phyloP scores from a whole-genome alignment of 768 basidiomycete genomes.

The Leccinum arenicola region DNA sequence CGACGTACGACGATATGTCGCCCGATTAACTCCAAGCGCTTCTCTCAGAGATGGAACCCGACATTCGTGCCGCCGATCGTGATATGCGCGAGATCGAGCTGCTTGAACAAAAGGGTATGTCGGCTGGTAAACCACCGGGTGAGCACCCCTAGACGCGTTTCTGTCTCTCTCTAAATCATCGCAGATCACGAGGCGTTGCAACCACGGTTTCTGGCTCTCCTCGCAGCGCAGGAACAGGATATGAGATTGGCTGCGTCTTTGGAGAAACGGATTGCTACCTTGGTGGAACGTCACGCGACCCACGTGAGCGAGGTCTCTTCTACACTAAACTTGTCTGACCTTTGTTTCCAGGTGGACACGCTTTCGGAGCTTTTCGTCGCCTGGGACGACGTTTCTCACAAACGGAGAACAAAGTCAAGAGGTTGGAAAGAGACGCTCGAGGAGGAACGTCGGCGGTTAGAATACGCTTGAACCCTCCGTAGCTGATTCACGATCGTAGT shows the following conservation, averaged over 20 bases:
- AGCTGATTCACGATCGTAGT: no score
- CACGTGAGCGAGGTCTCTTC: constrained; percentile 46
- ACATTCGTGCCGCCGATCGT: constrained; percentile 78
- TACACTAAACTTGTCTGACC: neutral
- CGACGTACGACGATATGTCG: constrained; percentile 64
- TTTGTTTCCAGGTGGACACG: constrained; percentile 58
- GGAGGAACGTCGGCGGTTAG: no score
- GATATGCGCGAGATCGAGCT: constrained; percentile 76
- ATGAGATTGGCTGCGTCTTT: constrained; percentile 50
- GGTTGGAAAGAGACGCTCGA: constrained; percentile 25
- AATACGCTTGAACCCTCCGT: no score
- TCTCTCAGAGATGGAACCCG: constrained; percentile 76
- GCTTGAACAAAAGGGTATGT: constrained; percentile 66
- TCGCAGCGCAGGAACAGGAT: constrained; percentile 61
- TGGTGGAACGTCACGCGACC: constrained; percentile 69
- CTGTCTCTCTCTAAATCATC: neutral
- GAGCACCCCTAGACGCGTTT: neutral
- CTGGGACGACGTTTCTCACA: constrained; percentile 75
- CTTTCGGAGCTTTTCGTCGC: constrained; percentile 81
- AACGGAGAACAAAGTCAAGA: constrained; percentile 56
- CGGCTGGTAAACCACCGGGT: constrained; percentile 72
- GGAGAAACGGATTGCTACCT: constrained; percentile 59
- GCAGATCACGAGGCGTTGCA: constrained; percentile 62
- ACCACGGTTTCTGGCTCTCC: constrained; percentile 56
- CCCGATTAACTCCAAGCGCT: constrained; percentile 67